Evolutionary conservation across 2,329 filamentous ascomycete species (phyloP), one percentile per base, ranked within the genome.

Genomic region (Hypoxylon sp.): DNA sequence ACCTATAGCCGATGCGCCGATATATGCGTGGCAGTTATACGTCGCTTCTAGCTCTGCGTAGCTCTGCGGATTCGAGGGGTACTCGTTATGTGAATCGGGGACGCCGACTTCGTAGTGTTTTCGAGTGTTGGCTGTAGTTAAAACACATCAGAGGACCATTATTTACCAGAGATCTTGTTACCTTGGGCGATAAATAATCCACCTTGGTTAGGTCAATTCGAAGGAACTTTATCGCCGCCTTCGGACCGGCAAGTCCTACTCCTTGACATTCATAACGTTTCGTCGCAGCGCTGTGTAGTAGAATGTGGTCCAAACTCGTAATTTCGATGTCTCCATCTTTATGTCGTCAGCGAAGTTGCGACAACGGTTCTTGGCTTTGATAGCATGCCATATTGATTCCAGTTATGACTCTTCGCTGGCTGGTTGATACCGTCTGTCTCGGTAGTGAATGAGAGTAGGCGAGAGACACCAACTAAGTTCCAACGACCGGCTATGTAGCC

Each of bases 401-500:
- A 42, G 58, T 26, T 35, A 24, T 19, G 37, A 48, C 53, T 52
- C 46, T 22, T 60, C 33, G 39, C 44, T 63, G 19, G 63, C 50
- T 66, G 39, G 26, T 56, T 59, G 50, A 35, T 66, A 37, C 55
- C 55, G 44, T 44, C 42, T 54, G 48, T 14, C 19, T 22, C 1
- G 19, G 46, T 14, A n/a, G 55, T 61, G 44, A 35, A 57, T 61
- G 51, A 51, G 29, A 60, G 59, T 44, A 53, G 62, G 39, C 48
- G 59, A 22, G 19, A 22, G 46, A 47, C 44, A 54, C 33, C 56
- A 63, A 53, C 48, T 22, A 53, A 47, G 26, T 33, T 39, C 54
- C 55, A 52, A 50, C 54, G 52, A 51, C 56, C 52, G 52, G 47
- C 39, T 57, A 55, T 52, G 52, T 60, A 60, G 42, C 58, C 17